A percentile compares a stretch with the other conserved stretches of the same genome.
Conservation (phyloP, 2,329 filamentous ascomycete species). For the Sarocladium brachiariae region DNA sequence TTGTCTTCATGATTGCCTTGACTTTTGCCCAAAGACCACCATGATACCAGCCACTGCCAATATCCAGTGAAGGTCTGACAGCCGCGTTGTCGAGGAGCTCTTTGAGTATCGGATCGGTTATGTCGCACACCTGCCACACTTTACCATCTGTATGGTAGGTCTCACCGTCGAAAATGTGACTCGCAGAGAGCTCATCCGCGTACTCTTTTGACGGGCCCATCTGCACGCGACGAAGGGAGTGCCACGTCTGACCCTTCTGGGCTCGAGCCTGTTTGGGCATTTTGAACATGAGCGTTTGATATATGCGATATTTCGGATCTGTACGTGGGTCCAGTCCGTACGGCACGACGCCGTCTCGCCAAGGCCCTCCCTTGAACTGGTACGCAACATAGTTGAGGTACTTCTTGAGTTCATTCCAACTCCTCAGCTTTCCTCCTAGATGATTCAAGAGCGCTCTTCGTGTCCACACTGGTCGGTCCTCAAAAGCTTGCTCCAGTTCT, state of each 20-base stretch:
- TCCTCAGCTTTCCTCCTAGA: constrained; percentile 44
- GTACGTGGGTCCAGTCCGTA: constrained; percentile 81
- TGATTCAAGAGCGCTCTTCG: constrained; percentile 73
- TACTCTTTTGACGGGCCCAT: constrained; percentile 32
- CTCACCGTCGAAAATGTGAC: constrained; percentile 78
- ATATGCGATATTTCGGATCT: constrained; percentile 69
- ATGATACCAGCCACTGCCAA: constrained; percentile 75
- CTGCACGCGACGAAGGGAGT: constrained; percentile 35
- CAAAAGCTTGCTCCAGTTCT: constrained; percentile 58
- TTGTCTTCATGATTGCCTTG: constrained; percentile 81
- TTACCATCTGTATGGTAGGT: constrained; percentile 73
- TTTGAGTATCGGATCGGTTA: constrained; percentile 70
- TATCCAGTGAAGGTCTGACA: constrained; percentile 52
- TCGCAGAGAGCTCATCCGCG: constrained; percentile 35
- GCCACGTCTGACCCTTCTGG: constrained; percentile 41
- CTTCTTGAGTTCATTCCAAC: constrained; percentile 58
- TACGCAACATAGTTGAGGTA: constrained; percentile 82
- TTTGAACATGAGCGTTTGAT: constrained; percentile 87
- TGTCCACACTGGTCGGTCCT: constrained; percentile 77
- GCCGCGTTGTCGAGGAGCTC: constrained; percentile 58
- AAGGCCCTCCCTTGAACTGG: constrained; percentile 87
- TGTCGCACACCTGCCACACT: constrained; percentile 91
- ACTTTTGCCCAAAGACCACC: constrained; percentile 77
- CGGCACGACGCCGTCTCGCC: constrained; percentile 78
- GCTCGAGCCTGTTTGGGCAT: constrained; percentile 47